These are phyloP conservation scores for Fragilaria crotonensis DNA, from an alignment of 108 stramenopile species.

Conservation along the genomic window DNA sequence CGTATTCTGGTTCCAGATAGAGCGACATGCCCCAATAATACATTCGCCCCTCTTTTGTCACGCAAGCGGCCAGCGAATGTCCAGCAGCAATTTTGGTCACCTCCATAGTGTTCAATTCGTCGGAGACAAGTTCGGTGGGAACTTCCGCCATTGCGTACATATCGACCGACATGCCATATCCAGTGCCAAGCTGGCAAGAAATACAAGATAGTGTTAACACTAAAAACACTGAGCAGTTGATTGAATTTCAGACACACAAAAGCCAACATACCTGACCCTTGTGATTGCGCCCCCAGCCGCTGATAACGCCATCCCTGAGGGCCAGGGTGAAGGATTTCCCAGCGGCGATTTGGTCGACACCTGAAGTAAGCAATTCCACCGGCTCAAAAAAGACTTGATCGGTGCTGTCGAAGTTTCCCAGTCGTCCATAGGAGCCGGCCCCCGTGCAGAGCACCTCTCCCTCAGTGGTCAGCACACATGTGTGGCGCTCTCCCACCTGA, in stretches of 20 bases:
- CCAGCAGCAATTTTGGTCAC: conserved; percentile 74
- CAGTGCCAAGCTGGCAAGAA: conserved; percentile 80
- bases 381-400: conserved; percentile 79
- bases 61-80: conserved; percentile 74
- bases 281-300: conserved; percentile 81
- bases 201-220: too few relatives aligned
- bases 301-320: conserved; percentile 60
- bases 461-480: conserved; percentile 77
- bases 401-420: conserved; percentile 72
- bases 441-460: conserved; percentile 81
- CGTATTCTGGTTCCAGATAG: conserved; percentile 68
- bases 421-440: conserved; percentile 61
- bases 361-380: conserved; percentile 61
- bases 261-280: too few relatives aligned
- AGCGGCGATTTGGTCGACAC: conserved; percentile 48
- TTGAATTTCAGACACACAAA: too few relatives aligned
- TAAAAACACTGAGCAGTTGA: too few relatives aligned
- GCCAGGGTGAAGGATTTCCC: conserved; percentile 77
- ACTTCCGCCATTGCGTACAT: conserved; percentile 83
- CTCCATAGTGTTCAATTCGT: conserved; percentile 38
- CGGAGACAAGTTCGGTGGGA: conserved; percentile 61
- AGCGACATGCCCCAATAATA: conserved; percentile 87
- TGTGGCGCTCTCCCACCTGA: conserved; percentile 63
- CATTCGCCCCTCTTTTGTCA: conserved; percentile 76
- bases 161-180: conserved; percentile 76